These are phyloP conservation scores for Hypoxylon sp. DNA, from an alignment of 2,329 filamentous ascomycete genomes.

Conservation along the genomic window DNA sequence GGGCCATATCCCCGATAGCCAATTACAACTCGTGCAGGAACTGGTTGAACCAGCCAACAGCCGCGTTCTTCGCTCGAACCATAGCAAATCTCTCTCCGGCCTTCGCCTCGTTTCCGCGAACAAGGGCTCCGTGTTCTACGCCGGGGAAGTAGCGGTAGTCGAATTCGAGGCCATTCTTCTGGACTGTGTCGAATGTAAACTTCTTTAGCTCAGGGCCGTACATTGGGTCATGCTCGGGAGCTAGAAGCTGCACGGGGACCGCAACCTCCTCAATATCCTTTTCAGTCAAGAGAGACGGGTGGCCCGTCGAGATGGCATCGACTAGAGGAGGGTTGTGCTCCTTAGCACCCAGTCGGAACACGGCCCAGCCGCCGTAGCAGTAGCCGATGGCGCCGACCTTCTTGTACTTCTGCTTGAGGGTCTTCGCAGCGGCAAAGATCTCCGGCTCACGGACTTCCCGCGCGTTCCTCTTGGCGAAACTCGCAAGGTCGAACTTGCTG, in stretches of 20 bases:
- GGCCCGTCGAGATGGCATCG: conserved; percentile 60
- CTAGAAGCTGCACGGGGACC: conserved; percentile 62
- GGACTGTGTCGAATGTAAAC: conserved; percentile 59
- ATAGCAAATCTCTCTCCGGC: conserved; percentile 61
- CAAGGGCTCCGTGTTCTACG: conserved; percentile 62
- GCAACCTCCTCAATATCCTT: conserved; percentile 61
- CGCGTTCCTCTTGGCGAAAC: conserved; percentile 55
- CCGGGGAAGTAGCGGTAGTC: conserved; percentile 68
- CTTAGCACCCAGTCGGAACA: conserved; percentile 59
- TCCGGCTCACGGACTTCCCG: conserved; percentile 59
- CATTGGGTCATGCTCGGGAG: conserved; percentile 58
- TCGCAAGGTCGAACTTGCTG: conserved; percentile 57
- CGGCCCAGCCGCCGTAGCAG: conserved; percentile 65
- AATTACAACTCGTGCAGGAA: conserved; percentile 38
- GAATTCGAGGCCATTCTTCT: conserved; percentile 58
- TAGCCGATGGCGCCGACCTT: conserved; percentile 61
- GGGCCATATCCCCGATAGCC: neutral
- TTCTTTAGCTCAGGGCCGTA: conserved; percentile 64
- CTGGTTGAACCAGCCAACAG: conserved; percentile 62
- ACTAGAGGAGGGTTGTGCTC: conserved; percentile 56
- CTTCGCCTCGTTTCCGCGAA: conserved; percentile 59
- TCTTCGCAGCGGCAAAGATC: conserved; percentile 55
- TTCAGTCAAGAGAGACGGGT: conserved; percentile 59
- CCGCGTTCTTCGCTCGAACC: conserved; percentile 63
- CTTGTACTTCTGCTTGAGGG: conserved; percentile 54